Conservation (phyloP, 768 basidiomycete genomes). For the Dioszegia hungarica region DNA sequence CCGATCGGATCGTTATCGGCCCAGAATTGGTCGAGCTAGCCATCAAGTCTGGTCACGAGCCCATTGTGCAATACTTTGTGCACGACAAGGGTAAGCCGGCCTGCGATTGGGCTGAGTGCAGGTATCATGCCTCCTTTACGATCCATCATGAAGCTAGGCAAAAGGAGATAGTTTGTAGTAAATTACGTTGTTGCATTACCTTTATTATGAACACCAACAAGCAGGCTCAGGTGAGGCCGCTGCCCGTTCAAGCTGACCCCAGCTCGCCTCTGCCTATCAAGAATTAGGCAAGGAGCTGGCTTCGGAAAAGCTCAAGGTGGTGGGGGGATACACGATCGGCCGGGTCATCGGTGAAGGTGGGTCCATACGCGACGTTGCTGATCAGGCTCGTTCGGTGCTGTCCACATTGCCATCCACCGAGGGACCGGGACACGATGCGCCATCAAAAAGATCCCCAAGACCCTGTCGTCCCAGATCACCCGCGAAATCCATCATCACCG, state of each 20-base stretch:
- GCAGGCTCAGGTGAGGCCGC: slow-evolving; percentile 20
- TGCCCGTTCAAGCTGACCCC: slow-evolving; percentile 29
- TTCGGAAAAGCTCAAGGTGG: slow-evolving; percentile 81
- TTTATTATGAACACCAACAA: slow-evolving; percentile 24
- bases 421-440: slow-evolving; percentile 87
- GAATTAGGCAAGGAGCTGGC: slow-evolving; percentile 93
- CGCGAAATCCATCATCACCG: slow-evolving; percentile 98
- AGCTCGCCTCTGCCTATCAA: slow-evolving; percentile 92
- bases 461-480: slow-evolving; percentile 78
- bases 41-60: slow-evolving; percentile 33
- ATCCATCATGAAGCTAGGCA: slow-evolving; percentile 33
- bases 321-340: slow-evolving; percentile 90
- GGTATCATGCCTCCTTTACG: slow-evolving; percentile 32
- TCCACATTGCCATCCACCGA: slow-evolving; percentile 88
- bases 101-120: neutral
- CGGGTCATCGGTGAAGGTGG: slow-evolving; percentile 91
- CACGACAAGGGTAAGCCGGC: slow-evolving; percentile 39
- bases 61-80: slow-evolving; percentile 46
- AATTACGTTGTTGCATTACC: no score
- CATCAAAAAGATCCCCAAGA: slow-evolving; percentile 96
- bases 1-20: slow-evolving; percentile 22
- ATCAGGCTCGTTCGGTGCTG: slow-evolving; percentile 89
- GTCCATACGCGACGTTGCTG: neutral
- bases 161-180: neutral
- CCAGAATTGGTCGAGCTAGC: slow-evolving; percentile 28